These are phyloP conservation scores for Penicillium palitans DNA, from an alignment of 2,329 filamentous ascomycete genomes.

Conservation along the genomic window DNA sequence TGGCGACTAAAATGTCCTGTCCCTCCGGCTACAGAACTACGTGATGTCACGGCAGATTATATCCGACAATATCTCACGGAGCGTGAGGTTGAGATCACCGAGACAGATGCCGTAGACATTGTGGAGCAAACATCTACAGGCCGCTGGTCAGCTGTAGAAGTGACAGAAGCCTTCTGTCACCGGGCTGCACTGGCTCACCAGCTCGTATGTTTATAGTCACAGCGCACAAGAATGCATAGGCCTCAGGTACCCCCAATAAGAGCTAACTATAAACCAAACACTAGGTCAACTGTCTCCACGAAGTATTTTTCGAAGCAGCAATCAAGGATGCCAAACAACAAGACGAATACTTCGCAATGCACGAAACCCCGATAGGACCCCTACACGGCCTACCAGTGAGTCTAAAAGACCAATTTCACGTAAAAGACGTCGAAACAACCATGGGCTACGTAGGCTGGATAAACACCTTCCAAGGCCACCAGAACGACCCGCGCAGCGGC, in stretches of 20 bases:
- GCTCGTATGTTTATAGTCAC: conserved; percentile 41
- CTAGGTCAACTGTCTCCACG: conserved; percentile 53
- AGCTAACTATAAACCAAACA: neutral
- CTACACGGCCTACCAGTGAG: conserved; percentile 64
- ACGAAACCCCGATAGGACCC: conserved; percentile 54
- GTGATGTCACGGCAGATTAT: conserved; percentile 58
- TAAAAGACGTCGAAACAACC: conserved; percentile 54
- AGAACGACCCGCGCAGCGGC: conserved; percentile 51
- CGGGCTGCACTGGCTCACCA: conserved; percentile 60
- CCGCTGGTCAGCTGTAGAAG: conserved; percentile 57
- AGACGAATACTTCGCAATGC: conserved; percentile 48
- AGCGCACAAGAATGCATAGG: neutral
- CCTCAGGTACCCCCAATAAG: neutral
- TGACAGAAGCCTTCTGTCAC: conserved; percentile 59
- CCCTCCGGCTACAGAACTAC: conserved; percentile 53
- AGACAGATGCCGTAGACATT: conserved; percentile 59
- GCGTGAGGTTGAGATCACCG: conserved; percentile 61
- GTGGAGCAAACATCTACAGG: conserved; percentile 56
- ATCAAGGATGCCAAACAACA: conserved; percentile 51
- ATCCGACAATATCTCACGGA: conserved; percentile 57
- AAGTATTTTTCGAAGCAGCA: conserved; percentile 57
- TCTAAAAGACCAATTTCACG: conserved; percentile 52
- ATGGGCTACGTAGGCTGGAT: conserved; percentile 69
- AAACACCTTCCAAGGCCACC: conserved; percentile 58
- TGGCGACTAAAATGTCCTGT: conserved; percentile 54